Conservation (phyloP, 805 yeast genomes). For the Yarrowia yakushimensis region DNA sequence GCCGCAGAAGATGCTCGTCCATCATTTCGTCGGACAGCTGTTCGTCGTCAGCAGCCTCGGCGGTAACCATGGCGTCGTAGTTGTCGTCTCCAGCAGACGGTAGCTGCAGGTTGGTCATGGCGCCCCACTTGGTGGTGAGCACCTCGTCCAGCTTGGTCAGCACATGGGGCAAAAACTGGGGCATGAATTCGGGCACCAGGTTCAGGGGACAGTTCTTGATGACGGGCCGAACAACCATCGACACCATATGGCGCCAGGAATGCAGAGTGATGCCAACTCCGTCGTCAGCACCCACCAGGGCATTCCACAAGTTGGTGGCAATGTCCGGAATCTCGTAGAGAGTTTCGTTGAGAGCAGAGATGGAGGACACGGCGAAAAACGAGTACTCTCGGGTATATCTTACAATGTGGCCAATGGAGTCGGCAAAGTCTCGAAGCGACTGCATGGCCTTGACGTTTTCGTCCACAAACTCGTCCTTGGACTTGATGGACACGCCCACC, state of each 20-base stretch:
- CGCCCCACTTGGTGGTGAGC: slow-evolving; percentile 73
- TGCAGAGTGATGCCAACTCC: slow-evolving; percentile 85
- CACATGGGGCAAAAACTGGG: slow-evolving; percentile 72
- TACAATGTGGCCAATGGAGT: slow-evolving; percentile 92
- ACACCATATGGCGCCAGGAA: slow-evolving; percentile 96
- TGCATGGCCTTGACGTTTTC: slow-evolving; percentile 92
- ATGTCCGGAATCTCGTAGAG: slow-evolving; percentile 81
- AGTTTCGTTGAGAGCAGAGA: slow-evolving; percentile 84
- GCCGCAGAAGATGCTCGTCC: slow-evolving; percentile 92
- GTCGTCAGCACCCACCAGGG: slow-evolving; percentile 67
- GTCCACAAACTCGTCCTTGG: slow-evolving; percentile 89
- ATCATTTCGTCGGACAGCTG: slow-evolving; percentile 95
- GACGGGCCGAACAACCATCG: slow-evolving; percentile 79
- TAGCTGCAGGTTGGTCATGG: slow-evolving; percentile 49
- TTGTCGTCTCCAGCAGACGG: slow-evolving; percentile 49
- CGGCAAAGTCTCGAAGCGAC: slow-evolving; percentile 94
- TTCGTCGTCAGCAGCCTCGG: slow-evolving; percentile 52
- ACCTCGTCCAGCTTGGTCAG: slow-evolving; percentile 68
- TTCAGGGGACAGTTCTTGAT: slow-evolving; percentile 83
- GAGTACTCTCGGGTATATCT: slow-evolving; percentile 96
- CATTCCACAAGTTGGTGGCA: slow-evolving; percentile 72
- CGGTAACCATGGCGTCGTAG: slow-evolving; percentile 18
- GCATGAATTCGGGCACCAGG: slow-evolving; percentile 64
- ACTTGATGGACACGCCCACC: slow-evolving; percentile 91
- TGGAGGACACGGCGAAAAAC: slow-evolving; percentile 81